Evolutionary conservation across 352 stramenopile genomes (phyloP), one percentile per base, ranked within the genome.

Genomic region (Globisporangium okanoganense): DNA sequence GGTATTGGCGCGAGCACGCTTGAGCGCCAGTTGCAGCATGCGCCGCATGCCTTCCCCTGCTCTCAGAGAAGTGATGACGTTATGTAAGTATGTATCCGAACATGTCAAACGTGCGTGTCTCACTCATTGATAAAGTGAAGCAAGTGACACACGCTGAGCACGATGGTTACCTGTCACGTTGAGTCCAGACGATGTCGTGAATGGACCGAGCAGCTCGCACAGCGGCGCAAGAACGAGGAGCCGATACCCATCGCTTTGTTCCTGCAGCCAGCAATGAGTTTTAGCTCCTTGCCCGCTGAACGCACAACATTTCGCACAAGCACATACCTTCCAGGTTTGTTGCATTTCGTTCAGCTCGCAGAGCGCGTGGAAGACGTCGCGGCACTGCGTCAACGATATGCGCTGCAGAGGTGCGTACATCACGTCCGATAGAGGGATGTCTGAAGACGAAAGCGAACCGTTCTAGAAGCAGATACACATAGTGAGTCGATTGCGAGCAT

Each of bases 21-120:
- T 73, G 47, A 86, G 56, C 13, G 76, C 72, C n/a, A 86, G 68
- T n/a, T 84, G 67, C 22, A 86, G 52, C 66, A 82, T 70, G n/a
- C 76, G 76, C 57, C 71, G 70, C 16, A 84, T 61, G 3, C 76
- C 76, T 2, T 70, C 61, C 51, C 76, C 76, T 86, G 50, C 24
- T 24, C n/a, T 45, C 9, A 10, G 22, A 50, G n/a, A 66, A 49
- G 8, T n/a, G 14, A 22, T 16, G 16, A 16, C 12, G 16, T 36
- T 24, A 38, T 9, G 47, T 53, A 14, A 53, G 47, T 24, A 33
- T 38, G 47, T 24, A 10, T 8, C 48, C 29, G 25, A 40, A 22
- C 40, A 45, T 45, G 40, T 22, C 40, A 22, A 38, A n/a, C 25
- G 18, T 55, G 48, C 48, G 16, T 40, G 48, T 53, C 25, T 38